Conservation (phyloP, 306 rosid species). For the Hylodesmum podocarpum region DNA sequence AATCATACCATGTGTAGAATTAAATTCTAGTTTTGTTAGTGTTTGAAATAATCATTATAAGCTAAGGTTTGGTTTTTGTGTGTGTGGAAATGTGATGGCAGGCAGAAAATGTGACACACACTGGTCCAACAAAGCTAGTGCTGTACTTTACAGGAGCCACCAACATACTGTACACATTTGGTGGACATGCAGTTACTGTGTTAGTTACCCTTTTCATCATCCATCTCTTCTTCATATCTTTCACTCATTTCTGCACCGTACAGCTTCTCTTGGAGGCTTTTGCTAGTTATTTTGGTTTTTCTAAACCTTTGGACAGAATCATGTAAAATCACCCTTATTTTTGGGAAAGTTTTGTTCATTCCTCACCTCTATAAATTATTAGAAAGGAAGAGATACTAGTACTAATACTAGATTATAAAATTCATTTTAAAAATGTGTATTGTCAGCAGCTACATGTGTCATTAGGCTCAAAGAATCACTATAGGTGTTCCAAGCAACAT, state of each 20-base stretch:
- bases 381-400: background rate
- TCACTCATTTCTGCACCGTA: conserved; percentile 30
- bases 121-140: conserved; percentile 76
- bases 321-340: conserved; percentile 36
- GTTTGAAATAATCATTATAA: background rate
- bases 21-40: background rate
- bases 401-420: conserved; percentile 16
- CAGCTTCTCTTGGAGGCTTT: conserved; percentile 57
- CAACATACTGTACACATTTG: conserved; percentile 92
- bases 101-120: conserved; percentile 67
- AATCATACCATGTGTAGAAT: background rate
- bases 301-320: conserved; percentile 41
- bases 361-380: background rate
- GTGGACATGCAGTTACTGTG: conserved; percentile 99
- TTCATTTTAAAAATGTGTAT: background rate
- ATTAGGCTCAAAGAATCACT: conserved; percentile 15
- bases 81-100: conserved; percentile 27
- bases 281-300: conserved; percentile 44
- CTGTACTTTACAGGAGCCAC: conserved; percentile 99
- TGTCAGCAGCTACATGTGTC: conserved; percentile 18
- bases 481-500: conserved; percentile 10
- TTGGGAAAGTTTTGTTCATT: conserved; percentile 24
- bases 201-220: conserved; percentile 27
- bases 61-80: background rate
- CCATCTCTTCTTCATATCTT: background rate